phyloP scores from a whole-genome alignment of 1,284 basidiomycete species.

The Flammula alnicola region DNA sequence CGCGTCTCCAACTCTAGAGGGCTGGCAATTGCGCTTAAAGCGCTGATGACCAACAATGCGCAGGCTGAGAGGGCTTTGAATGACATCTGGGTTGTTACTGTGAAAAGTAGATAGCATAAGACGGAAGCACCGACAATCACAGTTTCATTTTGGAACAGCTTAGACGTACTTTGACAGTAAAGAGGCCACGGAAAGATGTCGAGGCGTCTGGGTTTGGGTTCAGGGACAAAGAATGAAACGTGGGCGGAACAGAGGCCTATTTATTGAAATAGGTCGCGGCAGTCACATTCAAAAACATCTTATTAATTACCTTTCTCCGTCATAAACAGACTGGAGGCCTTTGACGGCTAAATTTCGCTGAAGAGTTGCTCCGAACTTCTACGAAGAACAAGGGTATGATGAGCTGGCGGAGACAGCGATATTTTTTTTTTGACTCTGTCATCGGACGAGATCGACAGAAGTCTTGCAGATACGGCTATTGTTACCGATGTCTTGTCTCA shows the following conservation, averaged over 20 bases:
- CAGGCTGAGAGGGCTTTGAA: not conserved
- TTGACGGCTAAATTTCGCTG: conserved; percentile 9
- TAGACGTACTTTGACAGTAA: not conserved
- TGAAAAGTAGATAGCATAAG: not conserved
- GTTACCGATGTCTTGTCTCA: conserved; percentile 1
- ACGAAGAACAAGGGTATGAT: not conserved
- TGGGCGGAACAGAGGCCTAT: not conserved
- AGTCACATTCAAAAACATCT: not conserved
- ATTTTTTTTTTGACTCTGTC: conserved; percentile 5
- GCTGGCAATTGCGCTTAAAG: not conserved
- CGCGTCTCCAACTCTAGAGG: not conserved
- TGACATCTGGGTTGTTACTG: not conserved
- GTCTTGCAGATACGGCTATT: not conserved
- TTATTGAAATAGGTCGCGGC: not conserved
- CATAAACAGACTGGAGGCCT: not conserved
- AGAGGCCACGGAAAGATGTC: not conserved
- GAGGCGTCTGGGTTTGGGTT: too few relatives aligned
- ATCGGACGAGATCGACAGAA: not conserved
- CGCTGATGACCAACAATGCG: not conserved
- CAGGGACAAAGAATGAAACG: not conserved
- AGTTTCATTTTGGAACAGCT: not conserved
- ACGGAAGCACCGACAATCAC: not conserved
- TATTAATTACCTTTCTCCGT: not conserved
- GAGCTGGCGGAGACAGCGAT: conserved; percentile 2
- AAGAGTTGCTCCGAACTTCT: conserved; percentile 7